Evolutionary conservation across 106 monocot genomes (phyloP), one percentile per base, ranked within the genome.

Genomic region (Acorus gramineus): DNA sequence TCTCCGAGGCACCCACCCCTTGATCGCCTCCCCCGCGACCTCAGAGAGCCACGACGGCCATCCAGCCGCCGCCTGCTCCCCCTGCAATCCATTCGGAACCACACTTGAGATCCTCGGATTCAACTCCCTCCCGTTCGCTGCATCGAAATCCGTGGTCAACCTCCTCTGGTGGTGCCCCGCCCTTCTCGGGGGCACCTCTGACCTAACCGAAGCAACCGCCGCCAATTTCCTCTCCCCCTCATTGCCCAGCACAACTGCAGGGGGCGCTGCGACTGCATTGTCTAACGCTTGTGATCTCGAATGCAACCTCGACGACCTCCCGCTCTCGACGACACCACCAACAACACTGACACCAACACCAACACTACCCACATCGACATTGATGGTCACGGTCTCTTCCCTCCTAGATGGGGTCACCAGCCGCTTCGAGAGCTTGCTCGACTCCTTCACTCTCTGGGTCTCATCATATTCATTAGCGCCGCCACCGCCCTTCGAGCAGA

Each of bases 1-100:
- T 62, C 63, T 71, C 43, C 79, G 56, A 12, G 83, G 83, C 10
- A 76, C 47, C 83, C 83, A 83, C 46, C 83, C 83, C 10, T 79
- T 72, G 28, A 83, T 59, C 2, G 79, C 83, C 48, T 83, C 83
- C 12, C 63, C 56, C 4, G 79, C 83, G 4, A 79, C 83, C 8
- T 56, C 28, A 4, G 61, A 64, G 53, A 83, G 69, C 83, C 83
- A 83, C 2, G 65, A 46, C 8, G 79, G 83, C 83, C 83, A 83
- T 10, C 75, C 72, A 2, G 79, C 69, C 0, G 50, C 65, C 14
- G 55, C 69, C 61, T 76, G 76, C 48, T 83, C 83, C 42, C 50
- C 75, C 0, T 71, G 13, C 42, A 72, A 62, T 5, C 62, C 65
- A 68, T 62, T 79, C 11, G 83, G 69, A 58, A 73, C 65, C 28